A percentile compares a stretch with the other conserved stretches of the same genome.
These are phyloP conservation scores for Coemansia sp. DNA, from an alignment of 192 early-diverging fungal genomes.

Conservation along the genomic window DNA sequence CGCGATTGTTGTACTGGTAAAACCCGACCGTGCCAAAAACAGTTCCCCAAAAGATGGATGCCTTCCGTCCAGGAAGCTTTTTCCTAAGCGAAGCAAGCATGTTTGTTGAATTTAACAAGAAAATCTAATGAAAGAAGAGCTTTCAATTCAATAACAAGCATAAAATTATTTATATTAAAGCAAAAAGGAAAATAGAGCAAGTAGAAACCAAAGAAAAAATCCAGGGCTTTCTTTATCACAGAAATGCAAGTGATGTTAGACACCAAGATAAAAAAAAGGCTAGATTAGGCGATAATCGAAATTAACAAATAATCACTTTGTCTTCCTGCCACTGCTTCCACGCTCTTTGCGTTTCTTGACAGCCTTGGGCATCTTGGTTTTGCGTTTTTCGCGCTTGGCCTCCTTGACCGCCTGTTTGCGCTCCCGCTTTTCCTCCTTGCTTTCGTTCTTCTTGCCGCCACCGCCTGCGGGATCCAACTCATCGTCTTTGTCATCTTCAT, in stretches of 20 bases:
- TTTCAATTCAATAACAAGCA: not conserved
- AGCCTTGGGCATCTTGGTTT: conserved; percentile 92
- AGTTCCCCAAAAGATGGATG: conserved; percentile 43
- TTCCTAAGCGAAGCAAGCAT: conserved; percentile 35
- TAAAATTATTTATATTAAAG: not conserved
- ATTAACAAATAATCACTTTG: conserved; percentile 22
- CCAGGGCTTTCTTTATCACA: not conserved
- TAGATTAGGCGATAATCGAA: not conserved
- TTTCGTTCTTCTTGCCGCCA: conserved; percentile 76
- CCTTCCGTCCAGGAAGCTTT: conserved; percentile 51
- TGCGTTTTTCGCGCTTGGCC: conserved; percentile 86
- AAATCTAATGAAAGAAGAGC: not conserved
- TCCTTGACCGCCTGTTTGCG: conserved; percentile 88
- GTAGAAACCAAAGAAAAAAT: too few species aligned
- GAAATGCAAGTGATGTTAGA: not conserved
- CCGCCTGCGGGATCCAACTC: conserved; percentile 8
- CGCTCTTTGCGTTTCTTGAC: conserved; percentile 95
- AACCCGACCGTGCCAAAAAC: conserved; percentile 29
- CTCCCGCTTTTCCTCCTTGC: conserved; percentile 87
- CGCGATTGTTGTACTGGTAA: conserved; percentile 51
- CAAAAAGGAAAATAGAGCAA: not conserved
- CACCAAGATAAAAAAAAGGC: not conserved
- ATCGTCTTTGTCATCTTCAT: conserved; percentile 33
- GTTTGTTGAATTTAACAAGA: not conserved
- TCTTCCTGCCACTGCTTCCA: conserved; percentile 62